Evolutionary conservation across 192 early-diverging fungal genomes (phyloP), one percentile per base, ranked within the genome.

Genomic region (Coemansia sp.): DNA sequence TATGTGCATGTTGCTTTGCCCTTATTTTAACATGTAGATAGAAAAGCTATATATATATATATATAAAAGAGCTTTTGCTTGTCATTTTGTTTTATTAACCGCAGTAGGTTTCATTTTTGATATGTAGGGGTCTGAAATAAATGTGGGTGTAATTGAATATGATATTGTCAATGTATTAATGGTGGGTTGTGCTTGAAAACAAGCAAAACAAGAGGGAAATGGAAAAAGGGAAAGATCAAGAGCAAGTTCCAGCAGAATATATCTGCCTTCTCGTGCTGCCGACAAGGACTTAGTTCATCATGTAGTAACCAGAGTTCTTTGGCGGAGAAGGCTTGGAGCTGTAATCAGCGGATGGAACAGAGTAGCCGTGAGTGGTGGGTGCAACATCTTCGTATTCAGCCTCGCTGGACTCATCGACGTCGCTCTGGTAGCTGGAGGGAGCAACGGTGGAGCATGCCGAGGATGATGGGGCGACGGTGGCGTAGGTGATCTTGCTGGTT

Each of bases 221-320:
- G n/a, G n/a, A n/a, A 32, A 32, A 32, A 32, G 32, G 32, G 2
- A 32, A 4, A 32, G 32, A 32, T 32, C 4, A 32, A 32, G 32
- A 32, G 32, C 32, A 4, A 32, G 32, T 32, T 32, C 32, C 2
- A 32, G 32, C 32, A 32, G 4, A 32, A 32, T 2, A 32, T 32
- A 32, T 32, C 32, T 32, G 32, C 32, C 57, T 59, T 59, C 8
- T 39, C 6, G n/a, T 4, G 32, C 57, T 61, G 47, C 56, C 67
- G 11, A 61, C 39, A 26, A 68, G 54, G 59, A 54, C 41, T 18
- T 68, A 68, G 67, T 68, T 68, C 58, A 68, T 68, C 8, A 48
- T 49, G 41, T 61, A 61, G 19, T 59, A 68, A 1, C 59, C 67
- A n/a, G 56, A 19, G 3, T 48, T 39, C 26, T 52, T 62, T 26